These are phyloP conservation scores for Ophiocordyceps camponoti-floridani DNA, from an alignment of 2,329 filamentous ascomycete genomes.

Conservation along the genomic window DNA sequence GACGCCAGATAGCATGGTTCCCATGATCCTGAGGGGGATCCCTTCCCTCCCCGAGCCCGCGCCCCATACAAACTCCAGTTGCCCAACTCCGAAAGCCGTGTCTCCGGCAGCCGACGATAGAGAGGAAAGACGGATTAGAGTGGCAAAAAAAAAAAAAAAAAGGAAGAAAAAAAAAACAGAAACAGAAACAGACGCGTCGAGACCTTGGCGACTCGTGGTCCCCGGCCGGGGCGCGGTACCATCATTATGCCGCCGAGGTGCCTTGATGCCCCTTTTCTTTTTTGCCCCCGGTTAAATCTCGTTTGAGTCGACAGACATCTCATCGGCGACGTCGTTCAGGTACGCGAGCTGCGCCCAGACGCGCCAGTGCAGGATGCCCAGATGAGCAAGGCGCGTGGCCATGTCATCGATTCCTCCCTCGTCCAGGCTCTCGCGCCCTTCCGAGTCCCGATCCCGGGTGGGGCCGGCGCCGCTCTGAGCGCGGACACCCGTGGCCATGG, in stretches of 20 bases:
- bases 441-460: conserved; percentile 16
- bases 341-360: conserved; percentile 73
- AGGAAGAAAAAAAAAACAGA: not conserved
- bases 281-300: not conserved
- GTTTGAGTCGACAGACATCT: conserved; percentile 12
- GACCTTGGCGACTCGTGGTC: not conserved
- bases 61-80: conserved; percentile 3
- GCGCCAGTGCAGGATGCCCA: conserved; percentile 75
- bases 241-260: not conserved
- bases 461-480: conserved; percentile 18
- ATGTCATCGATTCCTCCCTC: conserved; percentile 46
- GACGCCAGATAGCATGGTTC: conserved; percentile 4
- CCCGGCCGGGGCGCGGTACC: not conserved
- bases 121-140: not conserved
- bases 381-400: conserved; percentile 62
- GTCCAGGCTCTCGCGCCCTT: conserved; percentile 20
- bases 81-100: not conserved
- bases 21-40: not conserved
- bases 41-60: not conserved
- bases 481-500: conserved; percentile 34
- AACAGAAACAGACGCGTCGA: not conserved
- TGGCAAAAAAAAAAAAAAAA: not conserved
- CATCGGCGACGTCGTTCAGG: conserved; percentile 18
- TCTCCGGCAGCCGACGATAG: not conserved
- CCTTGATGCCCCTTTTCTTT: not conserved